A percentile compares a stretch with the other conserved stretches of the same genome.
These are phyloP conservation scores for Xylariomycetidae sp. DNA, from an alignment of 2,329 filamentous ascomycete species.

Conservation along the genomic window DNA sequence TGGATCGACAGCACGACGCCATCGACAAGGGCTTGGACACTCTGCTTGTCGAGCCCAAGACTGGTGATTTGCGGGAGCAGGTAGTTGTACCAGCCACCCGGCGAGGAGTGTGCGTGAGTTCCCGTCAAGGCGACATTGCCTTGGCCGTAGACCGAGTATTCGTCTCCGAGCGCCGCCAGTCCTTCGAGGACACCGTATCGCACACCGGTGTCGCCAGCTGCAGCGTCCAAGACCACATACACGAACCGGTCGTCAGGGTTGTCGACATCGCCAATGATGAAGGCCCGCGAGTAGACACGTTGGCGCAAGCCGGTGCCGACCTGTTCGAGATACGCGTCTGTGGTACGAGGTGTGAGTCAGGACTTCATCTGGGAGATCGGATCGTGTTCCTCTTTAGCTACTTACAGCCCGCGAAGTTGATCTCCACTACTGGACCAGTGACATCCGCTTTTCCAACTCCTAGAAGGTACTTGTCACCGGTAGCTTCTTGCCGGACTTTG, in stretches of 20 bases:
- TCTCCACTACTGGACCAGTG: conserved; percentile 72
- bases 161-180: conserved; percentile 58
- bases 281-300: conserved; percentile 77
- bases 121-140: conserved; percentile 84
- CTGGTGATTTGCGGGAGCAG: conserved; percentile 84
- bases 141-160: conserved; percentile 69
- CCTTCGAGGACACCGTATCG: conserved; percentile 75
- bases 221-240: conserved; percentile 81
- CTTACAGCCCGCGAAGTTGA: conserved; percentile 79
- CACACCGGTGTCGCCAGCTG: conserved; percentile 80
- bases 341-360: neutral
- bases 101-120: conserved; percentile 85
- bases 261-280: conserved; percentile 69
- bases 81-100: conserved; percentile 89
- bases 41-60: conserved; percentile 77
- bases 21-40: conserved; percentile 80
- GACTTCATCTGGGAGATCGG: neutral
- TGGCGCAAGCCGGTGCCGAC: conserved; percentile 79
- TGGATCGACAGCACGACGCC: conserved; percentile 74
- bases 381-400: neutral
- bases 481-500: conserved; percentile 15
- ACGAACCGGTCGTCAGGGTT: conserved; percentile 66
- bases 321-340: conserved; percentile 38
- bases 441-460: conserved; percentile 50
- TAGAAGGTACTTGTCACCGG: conserved; percentile 40